These are phyloP conservation scores for Ormosia semicastrata DNA, from an alignment of 306 rosid species.

Conservation along the genomic window DNA sequence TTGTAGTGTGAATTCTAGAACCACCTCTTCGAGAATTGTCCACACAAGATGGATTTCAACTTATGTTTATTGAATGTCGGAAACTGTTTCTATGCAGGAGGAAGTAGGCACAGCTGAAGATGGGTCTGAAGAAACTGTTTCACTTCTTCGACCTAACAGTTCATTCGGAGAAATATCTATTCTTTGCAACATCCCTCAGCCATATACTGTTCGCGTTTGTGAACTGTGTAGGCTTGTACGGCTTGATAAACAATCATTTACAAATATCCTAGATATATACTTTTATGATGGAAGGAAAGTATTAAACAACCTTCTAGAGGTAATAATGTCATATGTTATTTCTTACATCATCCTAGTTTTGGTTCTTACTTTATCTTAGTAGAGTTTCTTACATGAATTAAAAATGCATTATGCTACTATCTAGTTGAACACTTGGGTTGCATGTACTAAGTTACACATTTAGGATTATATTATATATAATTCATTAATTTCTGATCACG, in stretches of 20 bases:
- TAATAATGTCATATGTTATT: slow-evolving; percentile 24
- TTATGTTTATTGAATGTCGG: background rate
- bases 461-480: background rate
- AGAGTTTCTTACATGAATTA: background rate
- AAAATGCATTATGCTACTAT: slow-evolving; percentile 1
- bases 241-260: slow-evolving; percentile 87
- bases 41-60: background rate
- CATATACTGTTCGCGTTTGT: slow-evolving; percentile 83
- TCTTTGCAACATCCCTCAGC: slow-evolving; percentile 96
- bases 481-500: background rate
- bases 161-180: slow-evolving; percentile 88
- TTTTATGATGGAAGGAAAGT: slow-evolving; percentile 89
- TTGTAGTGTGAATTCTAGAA: background rate
- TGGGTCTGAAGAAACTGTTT: slow-evolving; percentile 71
- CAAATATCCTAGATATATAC: slow-evolving; percentile 82
- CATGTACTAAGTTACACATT: background rate
- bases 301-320: slow-evolving; percentile 92
- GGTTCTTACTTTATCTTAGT: background rate
- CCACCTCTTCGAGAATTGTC: background rate
- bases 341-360: background rate
- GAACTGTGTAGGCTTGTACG: slow-evolving; percentile 88
- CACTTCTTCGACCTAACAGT: slow-evolving; percentile 54
- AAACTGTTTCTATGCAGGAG: slow-evolving; percentile 59
- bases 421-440: slow-evolving; percentile 12
- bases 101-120: slow-evolving; percentile 68